phyloP scores from a whole-genome alignment of 768 basidiomycete species.

The Boletus rufocinnamomeus region DNA sequence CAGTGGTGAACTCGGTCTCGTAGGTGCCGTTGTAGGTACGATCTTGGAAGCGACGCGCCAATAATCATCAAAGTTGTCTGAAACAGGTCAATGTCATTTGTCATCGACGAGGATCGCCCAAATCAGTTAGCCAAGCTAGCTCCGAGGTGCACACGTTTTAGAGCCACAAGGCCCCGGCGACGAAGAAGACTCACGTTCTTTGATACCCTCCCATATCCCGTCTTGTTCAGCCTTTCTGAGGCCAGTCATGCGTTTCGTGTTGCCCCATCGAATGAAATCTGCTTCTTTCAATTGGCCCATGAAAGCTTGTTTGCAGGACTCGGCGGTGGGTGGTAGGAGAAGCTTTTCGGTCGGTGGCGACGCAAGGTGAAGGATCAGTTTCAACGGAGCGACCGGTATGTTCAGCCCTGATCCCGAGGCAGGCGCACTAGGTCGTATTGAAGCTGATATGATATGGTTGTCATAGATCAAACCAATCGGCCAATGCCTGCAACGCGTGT shows the following conservation, averaged over 20 bases:
- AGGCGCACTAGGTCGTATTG: conserved; percentile 44
- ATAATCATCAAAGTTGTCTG: conserved; percentile 96
- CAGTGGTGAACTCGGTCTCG: conserved; percentile 58
- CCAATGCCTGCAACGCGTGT: conserved; percentile 81
- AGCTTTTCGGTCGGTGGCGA: conserved; percentile 88
- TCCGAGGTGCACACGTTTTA: conserved; percentile 9
- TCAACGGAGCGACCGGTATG: conserved; percentile 55
- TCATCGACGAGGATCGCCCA: conserved; percentile 18
- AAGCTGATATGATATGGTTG: conserved; percentile 68
- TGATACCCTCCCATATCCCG: conserved; percentile 95
- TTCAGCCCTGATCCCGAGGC: conserved; percentile 43
- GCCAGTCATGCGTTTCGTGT: conserved; percentile 90
- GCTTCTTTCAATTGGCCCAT: conserved; percentile 97
- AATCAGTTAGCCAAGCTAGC: conserved; percentile 27
- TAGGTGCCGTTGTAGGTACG: conserved; percentile 73
- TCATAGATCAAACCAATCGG: conserved; percentile 93
- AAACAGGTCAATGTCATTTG: conserved; percentile 10
- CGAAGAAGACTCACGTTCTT: conserved; percentile 71
- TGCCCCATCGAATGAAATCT: conserved; percentile 96
- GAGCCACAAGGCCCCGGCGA: conserved; percentile 24
- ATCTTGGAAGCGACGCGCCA: conserved; percentile 94
- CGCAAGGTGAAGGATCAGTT: conserved; percentile 83
- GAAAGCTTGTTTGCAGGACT: conserved; percentile 90
- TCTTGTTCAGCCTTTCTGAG: conserved; percentile 92
- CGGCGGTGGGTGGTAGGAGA: conserved; percentile 74